phyloP scores from a whole-genome alignment of 1,139 yeast genomes.

The Geotrichum histeridarum region DNA sequence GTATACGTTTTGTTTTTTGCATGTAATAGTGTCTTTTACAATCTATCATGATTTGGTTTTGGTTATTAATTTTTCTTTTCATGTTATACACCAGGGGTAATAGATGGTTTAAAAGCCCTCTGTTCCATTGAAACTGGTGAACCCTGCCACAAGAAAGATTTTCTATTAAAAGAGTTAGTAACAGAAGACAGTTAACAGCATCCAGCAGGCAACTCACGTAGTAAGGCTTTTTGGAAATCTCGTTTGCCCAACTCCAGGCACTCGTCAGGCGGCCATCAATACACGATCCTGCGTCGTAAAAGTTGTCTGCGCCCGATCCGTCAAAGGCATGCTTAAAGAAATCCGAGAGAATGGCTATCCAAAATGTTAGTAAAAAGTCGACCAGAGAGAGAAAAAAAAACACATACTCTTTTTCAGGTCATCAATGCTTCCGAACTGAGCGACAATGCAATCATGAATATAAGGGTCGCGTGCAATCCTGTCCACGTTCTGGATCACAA shows the following conservation, averaged over 20 bases:
- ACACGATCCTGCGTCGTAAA: conserved; percentile 73
- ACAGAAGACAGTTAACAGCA: background rate
- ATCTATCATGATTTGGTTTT: background rate
- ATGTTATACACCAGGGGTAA: background rate
- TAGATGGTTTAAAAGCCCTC: conserved; percentile 45
- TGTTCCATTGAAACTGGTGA: conserved; percentile 67
- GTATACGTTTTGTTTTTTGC: background rate
- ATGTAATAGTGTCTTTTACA: background rate
- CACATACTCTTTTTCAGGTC: conserved; percentile 42
- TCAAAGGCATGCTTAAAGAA: conserved; percentile 73
- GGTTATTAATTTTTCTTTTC: too few relatives aligned
- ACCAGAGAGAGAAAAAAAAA: background rate
- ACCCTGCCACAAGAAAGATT: conserved; percentile 60
- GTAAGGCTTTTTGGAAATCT: conserved; percentile 57
- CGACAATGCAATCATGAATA: conserved; percentile 46
- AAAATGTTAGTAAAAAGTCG: background rate
- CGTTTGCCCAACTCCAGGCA: conserved; percentile 77
- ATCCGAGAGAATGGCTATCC: conserved; percentile 49
- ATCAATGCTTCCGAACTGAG: conserved; percentile 52
- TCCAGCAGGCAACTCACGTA: conserved; percentile 30
- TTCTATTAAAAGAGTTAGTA: conserved; percentile 30
- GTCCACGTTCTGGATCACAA: conserved; percentile 51
- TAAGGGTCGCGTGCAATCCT: conserved; percentile 45
- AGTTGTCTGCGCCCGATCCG: conserved; percentile 72
- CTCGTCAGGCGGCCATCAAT: conserved; percentile 73